Evolutionary conservation across 768 basidiomycete species (phyloP).

Genomic region (Candolleomyces efflorescens): DNA sequence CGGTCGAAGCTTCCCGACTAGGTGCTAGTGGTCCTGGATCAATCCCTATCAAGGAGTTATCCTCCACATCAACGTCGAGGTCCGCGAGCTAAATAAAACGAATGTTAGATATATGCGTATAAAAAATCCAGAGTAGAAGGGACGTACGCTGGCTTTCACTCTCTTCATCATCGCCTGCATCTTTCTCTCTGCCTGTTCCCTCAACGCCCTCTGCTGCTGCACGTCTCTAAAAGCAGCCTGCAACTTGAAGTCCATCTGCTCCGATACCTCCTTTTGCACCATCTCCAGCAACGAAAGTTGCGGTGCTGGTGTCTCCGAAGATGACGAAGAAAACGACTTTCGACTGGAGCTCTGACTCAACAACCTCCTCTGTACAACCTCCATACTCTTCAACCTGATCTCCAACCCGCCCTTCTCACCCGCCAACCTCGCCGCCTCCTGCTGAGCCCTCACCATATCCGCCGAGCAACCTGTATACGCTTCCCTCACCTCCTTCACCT

Average conservation of each 20-base stretch:
- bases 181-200: neutral
- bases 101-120: neutral
- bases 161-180: neutral
- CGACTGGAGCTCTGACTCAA: too few species aligned
- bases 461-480: too few species aligned
- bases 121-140: neutral
- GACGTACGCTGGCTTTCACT: neutral
- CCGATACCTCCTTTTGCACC: neutral
- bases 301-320: neutral
- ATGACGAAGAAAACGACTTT: neutral
- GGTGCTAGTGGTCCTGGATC: neutral
- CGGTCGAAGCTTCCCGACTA: neutral
- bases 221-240: neutral
- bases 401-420: too few species aligned
- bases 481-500: neutral
- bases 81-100: neutral
- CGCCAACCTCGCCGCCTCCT: too few species aligned
- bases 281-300: neutral
- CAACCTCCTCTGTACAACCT: neutral
- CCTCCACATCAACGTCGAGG: neutral
- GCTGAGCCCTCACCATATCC: too few species aligned
- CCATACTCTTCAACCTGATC: neutral
- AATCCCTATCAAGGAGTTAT: too few species aligned
- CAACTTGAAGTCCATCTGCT: neutral
- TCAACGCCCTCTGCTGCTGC: neutral